Evolutionary conservation across 305 asterid species (phyloP).

Genomic region (Solanum hybrid): DNA sequence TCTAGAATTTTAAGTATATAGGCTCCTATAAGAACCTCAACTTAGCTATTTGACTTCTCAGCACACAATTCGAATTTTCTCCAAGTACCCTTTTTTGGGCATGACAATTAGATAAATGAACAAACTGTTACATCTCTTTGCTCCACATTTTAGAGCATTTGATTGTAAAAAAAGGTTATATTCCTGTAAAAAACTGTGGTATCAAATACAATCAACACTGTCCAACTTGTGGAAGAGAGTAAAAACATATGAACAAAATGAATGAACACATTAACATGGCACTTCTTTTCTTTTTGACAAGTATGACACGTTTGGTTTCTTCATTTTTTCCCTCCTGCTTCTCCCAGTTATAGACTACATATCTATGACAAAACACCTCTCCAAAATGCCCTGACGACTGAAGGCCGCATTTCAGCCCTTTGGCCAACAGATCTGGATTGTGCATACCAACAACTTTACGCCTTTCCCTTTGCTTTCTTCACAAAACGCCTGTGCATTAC

Average conservation of each 20-base stretch:
- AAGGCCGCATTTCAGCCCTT: neutral
- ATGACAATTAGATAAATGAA: neutral
- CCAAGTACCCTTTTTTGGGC: neutral
- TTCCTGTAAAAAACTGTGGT: conserved; percentile 11
- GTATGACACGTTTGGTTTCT: conserved; percentile 6
- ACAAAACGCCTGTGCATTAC: conserved; percentile 3
- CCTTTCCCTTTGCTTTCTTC: conserved; percentile 18
- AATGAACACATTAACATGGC: conserved; percentile 27
- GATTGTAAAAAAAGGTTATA: neutral
- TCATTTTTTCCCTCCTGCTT: conserved; percentile 9
- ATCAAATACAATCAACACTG: conserved; percentile 15
- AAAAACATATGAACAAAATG: conserved; percentile 35
- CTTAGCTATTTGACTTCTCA: neutral
- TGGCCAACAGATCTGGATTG: neutral
- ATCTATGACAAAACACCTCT: neutral
- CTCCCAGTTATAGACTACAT: neutral
- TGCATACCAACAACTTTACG: conserved; percentile 26
- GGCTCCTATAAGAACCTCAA: neutral
- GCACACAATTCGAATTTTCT: neutral
- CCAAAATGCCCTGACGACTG: neutral
- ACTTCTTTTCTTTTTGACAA: neutral
- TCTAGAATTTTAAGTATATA: neutral
- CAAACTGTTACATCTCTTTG: neutral
- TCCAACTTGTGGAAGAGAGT: conserved; percentile 27
- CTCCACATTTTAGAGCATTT: conserved; percentile 1